Base-by-base conservation (phyloP, 352 stramenopile species). In the Phytopythium aichiense region DNA sequence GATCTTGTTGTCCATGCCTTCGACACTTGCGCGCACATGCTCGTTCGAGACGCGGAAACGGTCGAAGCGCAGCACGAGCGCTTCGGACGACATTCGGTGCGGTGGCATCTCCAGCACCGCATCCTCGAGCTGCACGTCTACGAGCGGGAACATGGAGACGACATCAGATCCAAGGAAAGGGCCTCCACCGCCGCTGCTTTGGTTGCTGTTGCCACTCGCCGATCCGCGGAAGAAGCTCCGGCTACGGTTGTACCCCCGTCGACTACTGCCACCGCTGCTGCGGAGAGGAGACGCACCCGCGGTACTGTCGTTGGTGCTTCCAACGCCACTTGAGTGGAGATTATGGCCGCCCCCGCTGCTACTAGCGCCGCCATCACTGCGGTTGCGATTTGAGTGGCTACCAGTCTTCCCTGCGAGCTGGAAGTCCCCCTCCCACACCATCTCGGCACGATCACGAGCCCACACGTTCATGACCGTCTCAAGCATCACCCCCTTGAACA, bases 141-240 rank as follows among this genome's bases (percentile, higher is more conserved):
- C 43, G 0, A 92, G 65, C 11, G 87, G 87, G 54, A 95, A 95
- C 70, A 86, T 88, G 13, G 87, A 95, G 6, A 95, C 84, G 33
- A 92, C 76, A 35, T 92, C 85, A 37, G 76, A 81, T 0, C 76
- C 72, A 22, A 84, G 66, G n/a, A 77, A 81, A n/a, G 66, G 50
- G 28, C 60, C 56, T 1, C 48, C 55, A 23, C 31, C 40, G 18
- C 43, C 25, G 31, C 42, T 55, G 28, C 45, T 54, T 9, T 18
- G 33, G 30, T 45, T 42, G 48, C 40, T 61, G 25, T 37, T 52
- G 0, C 35, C 53, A 42, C 53, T 58, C 5, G 33, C 25, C 3
- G 35, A 16, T 5, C 33, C 53, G 0, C 23, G 35, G 23, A 35
- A 31, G n/a, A 13, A 43, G 11, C 53, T 58, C 13, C 38, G 53